Evolutionary conservation across 768 basidiomycete species (phyloP).

Genomic region (Trametes sanguinea): DNA sequence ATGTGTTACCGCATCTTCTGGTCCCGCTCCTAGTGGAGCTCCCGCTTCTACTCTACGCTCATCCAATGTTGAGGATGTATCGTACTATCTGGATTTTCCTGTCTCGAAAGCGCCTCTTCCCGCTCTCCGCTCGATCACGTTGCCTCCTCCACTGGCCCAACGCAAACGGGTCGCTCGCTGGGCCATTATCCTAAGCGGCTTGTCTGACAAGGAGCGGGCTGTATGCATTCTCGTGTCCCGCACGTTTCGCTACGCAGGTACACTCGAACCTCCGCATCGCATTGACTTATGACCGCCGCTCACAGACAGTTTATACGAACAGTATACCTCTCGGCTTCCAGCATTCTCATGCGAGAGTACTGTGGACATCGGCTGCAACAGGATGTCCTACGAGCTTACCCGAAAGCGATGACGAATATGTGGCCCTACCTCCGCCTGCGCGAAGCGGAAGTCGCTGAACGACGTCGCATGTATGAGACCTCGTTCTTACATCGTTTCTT

Average conservation of each 20-base stretch:
- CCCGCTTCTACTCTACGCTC: background rate
- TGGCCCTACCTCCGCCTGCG: slow-evolving; percentile 72
- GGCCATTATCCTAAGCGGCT: slow-evolving; percentile 54
- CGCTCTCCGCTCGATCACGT: slow-evolving; percentile 43
- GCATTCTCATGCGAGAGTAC: slow-evolving; percentile 49
- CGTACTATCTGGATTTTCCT: slow-evolving; percentile 41
- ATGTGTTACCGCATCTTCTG: background rate
- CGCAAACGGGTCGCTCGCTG: slow-evolving; percentile 55
- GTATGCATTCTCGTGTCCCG: slow-evolving; percentile 57
- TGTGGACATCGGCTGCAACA: slow-evolving; percentile 49
- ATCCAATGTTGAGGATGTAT: too few species aligned
- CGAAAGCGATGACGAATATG: slow-evolving; percentile 53
- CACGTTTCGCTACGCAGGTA: slow-evolving; percentile 66
- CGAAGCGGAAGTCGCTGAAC: slow-evolving; percentile 41
- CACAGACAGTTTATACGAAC: background rate
- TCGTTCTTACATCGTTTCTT: slow-evolving; percentile 54
- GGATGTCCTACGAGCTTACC: slow-evolving; percentile 39
- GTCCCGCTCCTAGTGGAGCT: background rate
- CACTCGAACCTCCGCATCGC: background rate
- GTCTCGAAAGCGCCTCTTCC: slow-evolving; percentile 16
- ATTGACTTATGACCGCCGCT: too few species aligned
- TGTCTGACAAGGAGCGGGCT: slow-evolving; percentile 46
- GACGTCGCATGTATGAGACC: slow-evolving; percentile 42
- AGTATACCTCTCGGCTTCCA: slow-evolving; percentile 67
- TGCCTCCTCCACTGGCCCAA: slow-evolving; percentile 62